phyloP scores from a whole-genome alignment of 2,329 filamentous ascomycete species.

The Penicillium occitanis region DNA sequence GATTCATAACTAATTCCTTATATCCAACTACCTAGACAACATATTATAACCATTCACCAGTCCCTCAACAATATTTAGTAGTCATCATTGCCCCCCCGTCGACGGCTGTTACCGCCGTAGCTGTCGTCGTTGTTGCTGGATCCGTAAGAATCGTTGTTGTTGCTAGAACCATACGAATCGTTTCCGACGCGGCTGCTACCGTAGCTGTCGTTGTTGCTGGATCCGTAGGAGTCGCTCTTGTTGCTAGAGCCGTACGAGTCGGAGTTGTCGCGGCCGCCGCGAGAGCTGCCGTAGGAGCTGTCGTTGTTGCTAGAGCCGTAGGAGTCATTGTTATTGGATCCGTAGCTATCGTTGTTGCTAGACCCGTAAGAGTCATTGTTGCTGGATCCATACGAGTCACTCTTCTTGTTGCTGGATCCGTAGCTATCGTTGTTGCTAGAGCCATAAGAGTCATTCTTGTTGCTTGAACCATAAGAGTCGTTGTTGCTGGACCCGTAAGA shows the following conservation, averaged over 20 bases:
- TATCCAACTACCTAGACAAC: neutral
- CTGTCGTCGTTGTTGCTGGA: constrained; percentile 5
- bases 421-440: neutral
- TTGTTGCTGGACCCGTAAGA: neutral
- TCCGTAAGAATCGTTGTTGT: constrained; percentile 1
- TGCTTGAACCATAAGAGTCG: neutral
- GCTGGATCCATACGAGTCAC: neutral
- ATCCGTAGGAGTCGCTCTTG: neutral
- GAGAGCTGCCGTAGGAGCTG: neutral
- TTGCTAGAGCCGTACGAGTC: neutral
- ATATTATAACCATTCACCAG: neutral
- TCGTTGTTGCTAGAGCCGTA: neutral
- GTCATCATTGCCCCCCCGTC: neutral
- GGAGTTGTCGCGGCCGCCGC: neutral
- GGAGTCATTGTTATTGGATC: neutral
- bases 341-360: neutral
- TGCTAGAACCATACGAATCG: constrained; percentile 7
- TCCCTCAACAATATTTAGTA: neutral
- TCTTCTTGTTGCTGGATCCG: neutral
- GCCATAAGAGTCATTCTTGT: neutral
- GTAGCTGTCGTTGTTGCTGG: constrained; percentile 1
- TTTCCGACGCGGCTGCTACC: neutral
- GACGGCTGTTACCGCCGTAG: constrained; percentile 1
- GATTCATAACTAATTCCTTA: neutral
- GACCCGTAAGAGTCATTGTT: neutral